Percentiles rank a stretch among this genome's conserved stretches.
Conservation (phyloP, 352 stramenopile genomes). For the Globisporangium camurandrum region DNA sequence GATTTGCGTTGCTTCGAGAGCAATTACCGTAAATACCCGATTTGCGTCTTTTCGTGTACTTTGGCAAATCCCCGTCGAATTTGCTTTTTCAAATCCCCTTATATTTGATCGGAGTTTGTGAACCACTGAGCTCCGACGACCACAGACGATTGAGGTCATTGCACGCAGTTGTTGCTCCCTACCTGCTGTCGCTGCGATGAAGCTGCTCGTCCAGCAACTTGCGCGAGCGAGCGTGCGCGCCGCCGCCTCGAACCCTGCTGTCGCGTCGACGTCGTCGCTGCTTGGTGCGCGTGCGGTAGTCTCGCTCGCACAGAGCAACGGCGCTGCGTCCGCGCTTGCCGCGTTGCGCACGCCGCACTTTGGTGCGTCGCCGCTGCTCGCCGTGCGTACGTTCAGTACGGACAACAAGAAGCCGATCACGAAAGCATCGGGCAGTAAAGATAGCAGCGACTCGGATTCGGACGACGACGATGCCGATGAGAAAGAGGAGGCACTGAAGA, state of each 20-base stretch:
- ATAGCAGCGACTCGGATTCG: conserved; percentile 16
- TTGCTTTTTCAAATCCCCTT: too few relatives aligned
- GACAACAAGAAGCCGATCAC: conserved; percentile 13
- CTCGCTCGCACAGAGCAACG: conserved; percentile 9
- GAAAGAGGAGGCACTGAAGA: conserved; percentile 13
- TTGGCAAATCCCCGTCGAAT: too few relatives aligned
- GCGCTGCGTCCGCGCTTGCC: conserved; percentile 1
- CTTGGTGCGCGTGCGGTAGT: background rate
- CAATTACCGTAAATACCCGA: background rate
- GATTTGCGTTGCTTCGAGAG: too few relatives aligned
- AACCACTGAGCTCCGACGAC: conserved; percentile 5
- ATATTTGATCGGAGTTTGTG: conserved; percentile 9
- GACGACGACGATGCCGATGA: conserved; percentile 28
- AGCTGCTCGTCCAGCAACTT: conserved; percentile 20
- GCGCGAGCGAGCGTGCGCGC: conserved; percentile 14
- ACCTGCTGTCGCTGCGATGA: conserved; percentile 8
- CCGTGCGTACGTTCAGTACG: conserved; percentile 23
- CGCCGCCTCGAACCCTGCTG: background rate
- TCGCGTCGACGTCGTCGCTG: conserved; percentile 3
- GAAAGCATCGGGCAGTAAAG: conserved; percentile 7
- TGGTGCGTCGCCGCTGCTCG: conserved; percentile 7
- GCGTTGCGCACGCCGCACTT: conserved; percentile 5
- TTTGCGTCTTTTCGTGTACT: too few relatives aligned
- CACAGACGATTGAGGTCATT: conserved; percentile 5
- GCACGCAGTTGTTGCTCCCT: background rate